phyloP scores from a whole-genome alignment of 2,329 filamentous ascomycete genomes.

The Aspergillus brunneoviolaceus region DNA sequence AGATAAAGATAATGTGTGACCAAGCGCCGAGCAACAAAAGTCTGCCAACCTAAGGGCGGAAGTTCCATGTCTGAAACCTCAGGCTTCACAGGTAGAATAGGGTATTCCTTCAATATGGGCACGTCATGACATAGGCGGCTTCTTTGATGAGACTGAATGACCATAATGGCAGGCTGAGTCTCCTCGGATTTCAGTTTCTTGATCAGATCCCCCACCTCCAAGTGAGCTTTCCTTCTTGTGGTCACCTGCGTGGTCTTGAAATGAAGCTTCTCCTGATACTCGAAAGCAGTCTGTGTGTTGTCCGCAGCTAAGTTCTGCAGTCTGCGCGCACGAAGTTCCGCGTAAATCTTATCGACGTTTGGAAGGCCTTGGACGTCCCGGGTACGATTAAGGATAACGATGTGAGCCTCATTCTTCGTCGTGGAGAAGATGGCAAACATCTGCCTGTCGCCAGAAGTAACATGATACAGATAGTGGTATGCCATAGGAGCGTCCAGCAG shows the following conservation, averaged over 20 bases:
- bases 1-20: constrained; percentile 89
- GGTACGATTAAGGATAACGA: constrained; percentile 82
- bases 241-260: constrained; percentile 88
- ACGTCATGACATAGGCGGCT: constrained; percentile 81
- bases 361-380: constrained; percentile 83
- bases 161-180: constrained; percentile 73
- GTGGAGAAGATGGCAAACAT: constrained; percentile 94
- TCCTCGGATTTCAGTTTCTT: constrained; percentile 91
- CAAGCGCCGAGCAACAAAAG: constrained; percentile 79
- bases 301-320: constrained; percentile 66
- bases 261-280: constrained; percentile 80
- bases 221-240: constrained; percentile 81
- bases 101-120: constrained; percentile 78
- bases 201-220: constrained; percentile 82
- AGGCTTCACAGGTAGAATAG: constrained; percentile 75
- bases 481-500: constrained; percentile 71
- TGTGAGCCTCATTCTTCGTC: constrained; percentile 72
- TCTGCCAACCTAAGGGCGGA: constrained; percentile 91
- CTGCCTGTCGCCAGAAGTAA: constrained; percentile 84
- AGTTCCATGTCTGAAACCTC: constrained; percentile 82
- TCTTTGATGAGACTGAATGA: constrained; percentile 86
- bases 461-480: constrained; percentile 91
- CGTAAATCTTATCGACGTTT: constrained; percentile 85
- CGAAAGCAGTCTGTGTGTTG: constrained; percentile 76
- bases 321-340: constrained; percentile 65